Evolutionary conservation across 495 filamentous ascomycete species (phyloP).

Genomic region (Penicillium lagena): DNA sequence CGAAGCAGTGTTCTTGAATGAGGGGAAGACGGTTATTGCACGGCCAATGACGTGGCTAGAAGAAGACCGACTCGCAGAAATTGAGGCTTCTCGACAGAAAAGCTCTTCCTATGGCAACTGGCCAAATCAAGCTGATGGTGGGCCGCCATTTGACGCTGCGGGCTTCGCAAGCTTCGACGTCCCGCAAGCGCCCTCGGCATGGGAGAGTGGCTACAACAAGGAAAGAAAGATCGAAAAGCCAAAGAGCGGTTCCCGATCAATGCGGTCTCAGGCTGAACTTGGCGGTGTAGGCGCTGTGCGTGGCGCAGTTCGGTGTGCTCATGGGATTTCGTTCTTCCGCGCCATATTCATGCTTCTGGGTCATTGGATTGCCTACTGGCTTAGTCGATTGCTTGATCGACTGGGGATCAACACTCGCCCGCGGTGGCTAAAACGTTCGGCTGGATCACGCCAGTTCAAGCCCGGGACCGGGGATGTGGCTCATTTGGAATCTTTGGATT

Average conservation of each 20-base stretch:
- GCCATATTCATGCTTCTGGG: constrained; percentile 62
- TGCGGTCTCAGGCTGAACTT: constrained; percentile 31
- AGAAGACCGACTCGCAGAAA: constrained; percentile 66
- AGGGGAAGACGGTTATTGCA: constrained; percentile 70
- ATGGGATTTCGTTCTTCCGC: constrained; percentile 67
- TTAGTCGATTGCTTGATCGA: constrained; percentile 47
- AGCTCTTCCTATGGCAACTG: constrained; percentile 13
- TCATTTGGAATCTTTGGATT: constrained; percentile 38
- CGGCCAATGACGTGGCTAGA: constrained; percentile 88
- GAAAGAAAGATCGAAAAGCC: constrained; percentile 53
- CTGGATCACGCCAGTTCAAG: constrained; percentile 15
- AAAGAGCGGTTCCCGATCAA: constrained; percentile 35
- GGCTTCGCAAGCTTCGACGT: constrained; percentile 29
- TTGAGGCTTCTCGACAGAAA: constrained; percentile 33
- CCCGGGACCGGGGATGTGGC: constrained; percentile 5
- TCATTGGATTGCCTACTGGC: constrained; percentile 48
- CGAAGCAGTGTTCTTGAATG: constrained; percentile 92
- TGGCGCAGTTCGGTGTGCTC: constrained; percentile 62
- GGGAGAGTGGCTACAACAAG: constrained; percentile 60
- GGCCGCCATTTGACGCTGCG: constrained; percentile 20
- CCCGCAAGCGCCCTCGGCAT: constrained; percentile 19
- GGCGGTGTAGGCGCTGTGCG: constrained; percentile 75
- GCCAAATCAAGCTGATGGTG: constrained; percentile 21
- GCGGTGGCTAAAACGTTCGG: constrained; percentile 47
- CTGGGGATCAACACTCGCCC: constrained; percentile 60